These are phyloP conservation scores for Madurella mycetomatis DNA, from an alignment of 2,329 filamentous ascomycete genomes.

Conservation along the genomic window DNA sequence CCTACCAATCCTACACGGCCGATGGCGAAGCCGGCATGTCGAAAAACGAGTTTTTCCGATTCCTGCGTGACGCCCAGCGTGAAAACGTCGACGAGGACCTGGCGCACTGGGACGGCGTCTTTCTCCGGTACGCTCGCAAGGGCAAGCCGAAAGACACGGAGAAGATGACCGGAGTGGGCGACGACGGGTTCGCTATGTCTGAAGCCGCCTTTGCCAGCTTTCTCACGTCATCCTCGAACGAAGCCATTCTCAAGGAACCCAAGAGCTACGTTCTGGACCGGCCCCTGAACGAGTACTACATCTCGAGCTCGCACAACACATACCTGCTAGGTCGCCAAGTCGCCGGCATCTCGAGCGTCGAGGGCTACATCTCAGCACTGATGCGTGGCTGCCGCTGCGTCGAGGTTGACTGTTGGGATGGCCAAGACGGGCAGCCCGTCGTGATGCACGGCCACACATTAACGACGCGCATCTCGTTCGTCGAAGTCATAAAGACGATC, in stretches of 20 bases:
- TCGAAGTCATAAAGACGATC: conserved; percentile 87
- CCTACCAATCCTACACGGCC: conserved; percentile 61
- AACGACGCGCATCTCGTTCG: conserved; percentile 83
- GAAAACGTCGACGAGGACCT: conserved; percentile 68
- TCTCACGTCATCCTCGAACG: conserved; percentile 69
- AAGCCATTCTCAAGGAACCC: conserved; percentile 58
- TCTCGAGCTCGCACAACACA: conserved; percentile 98
- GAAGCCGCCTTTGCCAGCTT: conserved; percentile 75
- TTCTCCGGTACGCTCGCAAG: conserved; percentile 63
- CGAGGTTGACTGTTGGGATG: conserved; percentile 98
- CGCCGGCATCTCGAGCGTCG: conserved; percentile 82
- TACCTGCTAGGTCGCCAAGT: conserved; percentile 91
- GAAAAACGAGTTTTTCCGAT: conserved; percentile 67
- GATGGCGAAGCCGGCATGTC: conserved; percentile 63
- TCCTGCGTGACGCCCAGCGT: conserved; percentile 68
- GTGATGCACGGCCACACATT: conserved; percentile 89
- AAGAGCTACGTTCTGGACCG: conserved; percentile 64
- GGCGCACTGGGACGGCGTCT: conserved; percentile 65
- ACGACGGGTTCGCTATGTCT: conserved; percentile 60
- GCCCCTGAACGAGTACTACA: conserved; percentile 94
- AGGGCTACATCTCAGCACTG: conserved; percentile 88
- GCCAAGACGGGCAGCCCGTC: conserved; percentile 76
- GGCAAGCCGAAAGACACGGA: conserved; percentile 46
- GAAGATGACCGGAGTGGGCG: conserved; percentile 18
- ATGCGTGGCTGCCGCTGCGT: conserved; percentile 89